A percentile compares a stretch with the other conserved stretches of the same genome.
Conservation (phyloP, 176 grass and related monocot genomes). For the barley (Hordeum vulgare) region DNA sequence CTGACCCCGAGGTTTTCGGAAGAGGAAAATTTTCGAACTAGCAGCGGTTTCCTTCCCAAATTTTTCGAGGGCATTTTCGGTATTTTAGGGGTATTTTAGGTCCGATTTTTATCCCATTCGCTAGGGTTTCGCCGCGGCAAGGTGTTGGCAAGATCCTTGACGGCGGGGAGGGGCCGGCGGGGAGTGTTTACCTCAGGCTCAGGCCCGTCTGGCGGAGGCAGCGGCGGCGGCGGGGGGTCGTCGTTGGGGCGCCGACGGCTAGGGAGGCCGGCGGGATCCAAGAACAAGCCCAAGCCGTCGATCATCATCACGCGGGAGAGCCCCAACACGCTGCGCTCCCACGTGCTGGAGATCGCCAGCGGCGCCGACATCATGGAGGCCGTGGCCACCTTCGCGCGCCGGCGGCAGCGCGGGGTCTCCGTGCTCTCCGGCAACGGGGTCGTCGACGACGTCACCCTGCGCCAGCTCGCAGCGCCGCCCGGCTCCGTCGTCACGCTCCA, state of each 20-base stretch:
- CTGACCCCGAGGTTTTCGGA: too few relatives aligned
- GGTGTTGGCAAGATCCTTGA: too few relatives aligned
- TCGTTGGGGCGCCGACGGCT: constrained; percentile 36
- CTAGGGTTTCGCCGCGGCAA: too few relatives aligned
- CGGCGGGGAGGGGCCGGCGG: too few relatives aligned
- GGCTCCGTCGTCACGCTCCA: constrained; percentile 57
- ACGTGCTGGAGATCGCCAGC: constrained; percentile 68
- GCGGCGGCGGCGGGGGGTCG: constrained; percentile 15
- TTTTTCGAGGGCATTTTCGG: too few relatives aligned
- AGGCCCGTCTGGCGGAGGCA: constrained; percentile 14
- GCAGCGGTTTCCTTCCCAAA: too few relatives aligned
- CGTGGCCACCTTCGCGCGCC: constrained; percentile 39
- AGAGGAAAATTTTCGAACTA: too few relatives aligned
- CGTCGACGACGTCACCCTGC: constrained; percentile 55
- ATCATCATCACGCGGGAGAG: constrained; percentile 74
- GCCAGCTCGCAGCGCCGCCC: constrained; percentile 47
- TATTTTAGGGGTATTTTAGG: too few relatives aligned
- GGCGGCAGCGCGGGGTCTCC: constrained; percentile 66
- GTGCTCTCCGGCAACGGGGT: constrained; percentile 67
- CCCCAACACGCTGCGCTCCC: constrained; percentile 61
- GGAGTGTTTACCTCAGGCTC: too few relatives aligned
- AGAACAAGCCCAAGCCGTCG: constrained; percentile 73
- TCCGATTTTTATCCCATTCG: too few relatives aligned
- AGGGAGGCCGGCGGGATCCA: constrained; percentile 55
- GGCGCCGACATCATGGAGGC: constrained; percentile 74